A percentile compares a stretch with the other conserved stretches of the same genome.
Evolutionary conservation across 257 asterid genomes (phyloP).

Genomic region (Nicotiana tabacum): DNA sequence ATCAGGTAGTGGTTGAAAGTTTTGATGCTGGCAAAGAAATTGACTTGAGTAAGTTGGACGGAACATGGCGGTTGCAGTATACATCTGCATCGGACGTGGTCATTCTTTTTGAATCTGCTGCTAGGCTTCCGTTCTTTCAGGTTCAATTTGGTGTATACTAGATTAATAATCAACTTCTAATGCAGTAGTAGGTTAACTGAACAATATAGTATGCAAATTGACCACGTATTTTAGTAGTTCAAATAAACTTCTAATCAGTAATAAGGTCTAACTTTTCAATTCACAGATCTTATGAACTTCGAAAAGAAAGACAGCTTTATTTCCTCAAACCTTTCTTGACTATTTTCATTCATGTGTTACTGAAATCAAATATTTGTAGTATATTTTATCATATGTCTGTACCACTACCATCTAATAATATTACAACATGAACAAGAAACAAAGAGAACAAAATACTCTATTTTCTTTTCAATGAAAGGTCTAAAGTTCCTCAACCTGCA

Average conservation of each 20-base stretch:
- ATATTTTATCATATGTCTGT: background rate
- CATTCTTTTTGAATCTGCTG: slow-evolving; percentile 65
- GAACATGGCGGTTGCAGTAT: slow-evolving; percentile 96
- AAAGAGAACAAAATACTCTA: background rate
- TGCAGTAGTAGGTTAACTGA: background rate
- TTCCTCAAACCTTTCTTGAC: background rate
- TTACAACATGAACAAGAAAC: background rate
- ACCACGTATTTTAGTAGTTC: background rate
- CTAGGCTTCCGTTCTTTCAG: slow-evolving; percentile 74
- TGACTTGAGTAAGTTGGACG: slow-evolving; percentile 53
- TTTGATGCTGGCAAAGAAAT: slow-evolving; percentile 57
- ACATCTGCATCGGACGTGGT: slow-evolving; percentile 88
- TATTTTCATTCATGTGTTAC: background rate
- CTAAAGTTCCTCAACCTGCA: background rate
- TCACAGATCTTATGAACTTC: background rate
- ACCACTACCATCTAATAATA: background rate
- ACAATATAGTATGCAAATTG: background rate
- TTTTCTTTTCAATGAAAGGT: background rate
- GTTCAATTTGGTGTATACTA: slow-evolving; percentile 25
- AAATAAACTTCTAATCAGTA: background rate
- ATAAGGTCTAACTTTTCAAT: background rate
- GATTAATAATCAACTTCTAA: background rate
- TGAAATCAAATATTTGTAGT: background rate
- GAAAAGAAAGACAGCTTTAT: background rate
- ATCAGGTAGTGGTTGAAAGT: slow-evolving; percentile 62